Evolutionary conservation across 306 rosid genomes (phyloP).

Genomic region (Comarum palustre): DNA sequence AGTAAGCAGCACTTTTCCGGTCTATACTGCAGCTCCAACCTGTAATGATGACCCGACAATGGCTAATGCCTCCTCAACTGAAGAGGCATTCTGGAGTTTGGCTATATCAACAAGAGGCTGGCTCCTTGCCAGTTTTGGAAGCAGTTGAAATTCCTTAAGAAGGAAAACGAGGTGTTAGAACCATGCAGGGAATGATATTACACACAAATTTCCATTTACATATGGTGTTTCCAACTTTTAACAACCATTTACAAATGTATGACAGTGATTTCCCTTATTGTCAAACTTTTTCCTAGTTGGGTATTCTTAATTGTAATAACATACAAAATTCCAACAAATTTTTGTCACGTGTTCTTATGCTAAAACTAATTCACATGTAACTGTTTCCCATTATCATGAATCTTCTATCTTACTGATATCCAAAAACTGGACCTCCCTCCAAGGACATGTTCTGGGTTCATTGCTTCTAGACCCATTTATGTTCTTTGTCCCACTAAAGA

Average conservation of each 20-base stretch:
- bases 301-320: neutral
- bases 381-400: neutral
- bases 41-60: conserved; percentile 53
- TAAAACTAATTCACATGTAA: neutral
- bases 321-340: neutral
- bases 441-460: neutral
- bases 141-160: conserved; percentile 77
- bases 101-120: conserved; percentile 73
- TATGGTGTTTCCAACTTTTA: neutral
- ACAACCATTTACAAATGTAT: neutral
- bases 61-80: conserved; percentile 79
- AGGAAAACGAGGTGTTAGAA: neutral
- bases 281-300: neutral
- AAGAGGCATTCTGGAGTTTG: conserved; percentile 69
- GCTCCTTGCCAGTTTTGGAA: conserved; percentile 75
- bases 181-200: neutral
- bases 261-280: too few relatives aligned
- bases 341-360: neutral
- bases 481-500: neutral
- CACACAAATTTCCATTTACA: neutral
- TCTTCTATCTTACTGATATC: neutral
- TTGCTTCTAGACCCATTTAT: neutral
- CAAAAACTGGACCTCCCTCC: neutral
- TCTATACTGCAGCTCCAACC: conserved; percentile 36
- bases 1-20: conserved; percentile 4